Evolutionary conservation across 768 basidiomycete species (phyloP), one percentile per base, ranked within the genome.

Genomic region (Rhodotorula sphaerocarpa): DNA sequence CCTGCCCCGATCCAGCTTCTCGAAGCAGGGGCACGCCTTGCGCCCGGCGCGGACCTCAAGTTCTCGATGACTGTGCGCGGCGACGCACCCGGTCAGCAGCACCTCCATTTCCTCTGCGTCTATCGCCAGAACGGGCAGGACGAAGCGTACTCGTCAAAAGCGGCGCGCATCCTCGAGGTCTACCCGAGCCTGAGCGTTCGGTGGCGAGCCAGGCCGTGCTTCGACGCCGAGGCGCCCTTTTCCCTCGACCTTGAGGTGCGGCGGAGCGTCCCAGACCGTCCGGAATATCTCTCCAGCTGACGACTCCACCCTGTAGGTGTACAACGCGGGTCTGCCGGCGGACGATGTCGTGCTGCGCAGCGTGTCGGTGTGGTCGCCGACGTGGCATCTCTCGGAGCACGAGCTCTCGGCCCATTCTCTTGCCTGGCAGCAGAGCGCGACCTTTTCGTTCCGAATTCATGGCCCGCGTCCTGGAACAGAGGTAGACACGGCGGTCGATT

Each of bases 311-410:
- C n/a, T n/a, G n/a, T n/a, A 68, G 62, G 50, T 52, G 6, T 34
- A 45, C 63, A 69, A 69, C 50, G 25, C 36, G 31, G 53, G 63
- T 15, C 27, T 69, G 21, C 59, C 63, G 28, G 44, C 67, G 2
- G 27, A 72, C 28, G 70, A 78, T 21, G 70, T 87, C 36, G 70
- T 74, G 21, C 66, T 91, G 23, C 78, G 78, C 6, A 83, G 87
- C 67, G 69, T 90, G 11, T 80, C 80, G 6, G 79, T 82, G 31
- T 65, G 88, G 53, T 89, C 88, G 68, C 82, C 87, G 1, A 76
- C 77, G 9, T 91, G 90, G 90, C 73, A 74, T 45, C 84, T 82
- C 63, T 73, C 74, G 84, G 86, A 68, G 73, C 86, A 77, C 28
- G 39, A 47, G 2, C 15, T 58, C 23, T 20, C 45, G 15, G 16